Evolutionary conservation across 805 yeast genomes (phyloP).

Genomic region (Metschnikowia similis): DNA sequence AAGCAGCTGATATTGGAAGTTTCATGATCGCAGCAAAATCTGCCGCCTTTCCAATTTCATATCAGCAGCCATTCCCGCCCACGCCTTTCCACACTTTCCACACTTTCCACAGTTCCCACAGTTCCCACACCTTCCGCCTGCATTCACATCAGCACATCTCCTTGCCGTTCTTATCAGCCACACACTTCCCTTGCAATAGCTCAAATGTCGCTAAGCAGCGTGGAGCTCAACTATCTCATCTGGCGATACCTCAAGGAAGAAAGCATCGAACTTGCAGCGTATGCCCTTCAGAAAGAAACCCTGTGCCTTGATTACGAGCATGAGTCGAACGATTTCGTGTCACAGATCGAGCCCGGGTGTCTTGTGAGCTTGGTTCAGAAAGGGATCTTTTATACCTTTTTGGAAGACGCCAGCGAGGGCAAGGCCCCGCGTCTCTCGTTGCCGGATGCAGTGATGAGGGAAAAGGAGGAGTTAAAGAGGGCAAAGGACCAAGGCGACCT

Average conservation of each 20-base stretch:
- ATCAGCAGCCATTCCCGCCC: too few species aligned
- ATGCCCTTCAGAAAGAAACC: constrained; percentile 75
- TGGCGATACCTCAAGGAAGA: constrained; percentile 92
- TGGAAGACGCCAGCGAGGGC: constrained; percentile 51
- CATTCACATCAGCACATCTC: too few species aligned
- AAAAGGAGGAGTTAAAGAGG: constrained; percentile 23
- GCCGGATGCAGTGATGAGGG: constrained; percentile 51
- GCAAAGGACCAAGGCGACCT: neutral
- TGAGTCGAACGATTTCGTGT: constrained; percentile 36
- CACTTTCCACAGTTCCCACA: too few species aligned
- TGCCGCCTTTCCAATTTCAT: too few species aligned
- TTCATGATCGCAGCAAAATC: too few species aligned
- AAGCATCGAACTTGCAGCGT: constrained; percentile 72
- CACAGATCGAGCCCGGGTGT: constrained; percentile 68
- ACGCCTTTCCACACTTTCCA: too few species aligned
- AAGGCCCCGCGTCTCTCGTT: constrained; percentile 22
- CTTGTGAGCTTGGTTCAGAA: constrained; percentile 79
- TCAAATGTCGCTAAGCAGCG: constrained; percentile 73
- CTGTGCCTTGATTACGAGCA: constrained; percentile 53
- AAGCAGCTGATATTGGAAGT: too few species aligned
- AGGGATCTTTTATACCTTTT: constrained; percentile 75
- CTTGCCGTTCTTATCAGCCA: neutral
- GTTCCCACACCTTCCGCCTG: too few species aligned
- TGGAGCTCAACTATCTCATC: constrained; percentile 81
- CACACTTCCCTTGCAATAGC: too few species aligned